Conservation (phyloP, 2,329 filamentous ascomycete species). For the Colletotrichum sp. region DNA sequence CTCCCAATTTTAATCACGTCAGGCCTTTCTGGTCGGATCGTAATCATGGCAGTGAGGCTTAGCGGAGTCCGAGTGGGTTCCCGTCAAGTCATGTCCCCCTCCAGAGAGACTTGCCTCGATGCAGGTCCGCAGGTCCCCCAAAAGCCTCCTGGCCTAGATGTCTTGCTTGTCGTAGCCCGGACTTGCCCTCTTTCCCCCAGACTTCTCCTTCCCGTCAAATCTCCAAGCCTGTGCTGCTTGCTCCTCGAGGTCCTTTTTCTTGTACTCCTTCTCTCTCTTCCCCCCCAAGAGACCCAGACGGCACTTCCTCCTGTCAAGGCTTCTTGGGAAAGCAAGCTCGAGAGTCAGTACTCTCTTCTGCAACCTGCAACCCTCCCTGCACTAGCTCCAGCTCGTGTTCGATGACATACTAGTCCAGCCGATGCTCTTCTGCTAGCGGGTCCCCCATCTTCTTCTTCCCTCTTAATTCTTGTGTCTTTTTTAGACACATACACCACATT, state of each 20-base stretch:
- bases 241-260: background rate
- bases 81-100: constrained; percentile 8
- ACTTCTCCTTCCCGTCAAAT: background rate
- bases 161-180: background rate
- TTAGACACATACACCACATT: background rate
- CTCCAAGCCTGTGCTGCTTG: background rate
- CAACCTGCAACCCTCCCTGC: background rate
- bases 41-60: constrained; percentile 21
- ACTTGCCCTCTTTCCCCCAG: background rate
- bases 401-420: constrained; percentile 10
- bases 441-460: background rate
- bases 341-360: background rate
- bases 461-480: background rate
- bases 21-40: constrained; percentile 14
- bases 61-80: constrained; percentile 20
- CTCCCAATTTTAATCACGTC: constrained; percentile 22
- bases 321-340: background rate
- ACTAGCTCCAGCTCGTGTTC: constrained; percentile 8
- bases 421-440: constrained; percentile 10
- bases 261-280: background rate
- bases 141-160: background rate
- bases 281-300: background rate
- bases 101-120: background rate
- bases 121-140: background rate
- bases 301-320: constrained; percentile 5